Evolutionary conservation across 2,329 filamentous ascomycete species (phyloP).

Genomic region (Penicillium decumbens): DNA sequence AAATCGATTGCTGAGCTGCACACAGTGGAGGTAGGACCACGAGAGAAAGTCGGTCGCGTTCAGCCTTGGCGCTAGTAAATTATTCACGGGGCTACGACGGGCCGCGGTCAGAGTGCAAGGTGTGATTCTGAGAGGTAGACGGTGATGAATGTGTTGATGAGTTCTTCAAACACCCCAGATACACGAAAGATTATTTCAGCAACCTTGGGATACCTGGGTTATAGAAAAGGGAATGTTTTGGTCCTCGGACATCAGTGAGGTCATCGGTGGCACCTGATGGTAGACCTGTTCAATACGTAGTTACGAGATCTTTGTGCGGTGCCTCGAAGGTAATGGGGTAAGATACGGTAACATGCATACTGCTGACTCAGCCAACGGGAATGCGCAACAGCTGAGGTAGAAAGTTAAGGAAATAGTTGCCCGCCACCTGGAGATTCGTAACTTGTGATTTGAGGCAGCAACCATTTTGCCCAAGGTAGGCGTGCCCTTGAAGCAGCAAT

Average conservation of each 20-base stretch:
- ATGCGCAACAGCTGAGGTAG: not conserved
- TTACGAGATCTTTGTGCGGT: not conserved
- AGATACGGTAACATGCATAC: not conserved
- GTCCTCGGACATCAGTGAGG: slow-evolving; percentile 19
- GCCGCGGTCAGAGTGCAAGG: slow-evolving; percentile 11
- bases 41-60: slow-evolving; percentile 20
- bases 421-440: not conserved
- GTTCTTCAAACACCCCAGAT: not conserved
- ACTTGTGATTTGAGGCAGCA: not conserved
- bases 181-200: not conserved
- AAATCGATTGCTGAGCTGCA: not conserved
- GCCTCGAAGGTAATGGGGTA: not conserved
- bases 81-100: slow-evolving; percentile 18
- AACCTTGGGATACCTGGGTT: slow-evolving; percentile 1
- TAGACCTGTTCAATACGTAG: slow-evolving; percentile 8
- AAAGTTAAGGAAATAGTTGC: not conserved
- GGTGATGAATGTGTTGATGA: not conserved
- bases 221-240: slow-evolving; percentile 7
- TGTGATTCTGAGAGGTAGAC: slow-evolving; percentile 8
- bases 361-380: not conserved
- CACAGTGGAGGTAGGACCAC: slow-evolving; percentile 3
- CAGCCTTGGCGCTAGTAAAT: slow-evolving; percentile 19
- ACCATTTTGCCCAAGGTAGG: not conserved
- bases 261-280: slow-evolving; percentile 20
- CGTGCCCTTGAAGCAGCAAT: not conserved